phyloP scores from a whole-genome alignment of 169 alveolate species.

The Amoebophrya sp. region DNA sequence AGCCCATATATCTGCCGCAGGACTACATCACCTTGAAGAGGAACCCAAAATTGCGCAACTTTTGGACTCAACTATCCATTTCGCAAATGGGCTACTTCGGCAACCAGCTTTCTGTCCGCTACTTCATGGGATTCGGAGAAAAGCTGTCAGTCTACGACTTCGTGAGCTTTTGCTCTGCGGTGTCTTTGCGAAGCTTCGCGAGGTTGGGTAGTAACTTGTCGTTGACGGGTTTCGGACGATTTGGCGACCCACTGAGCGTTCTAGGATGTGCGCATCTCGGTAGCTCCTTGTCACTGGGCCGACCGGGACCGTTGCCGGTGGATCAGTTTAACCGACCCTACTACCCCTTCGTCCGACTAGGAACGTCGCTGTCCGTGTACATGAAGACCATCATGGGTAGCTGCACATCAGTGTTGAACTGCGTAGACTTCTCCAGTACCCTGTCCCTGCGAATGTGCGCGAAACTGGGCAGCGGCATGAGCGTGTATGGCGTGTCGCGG shows the following conservation, averaged over 20 bases:
- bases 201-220: not conserved
- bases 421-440: not conserved
- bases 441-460: not conserved
- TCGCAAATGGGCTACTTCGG: not conserved
- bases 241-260: not conserved
- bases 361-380: not conserved
- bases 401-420: not conserved
- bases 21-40: not conserved
- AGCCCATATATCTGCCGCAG: not conserved
- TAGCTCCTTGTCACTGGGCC: not conserved
- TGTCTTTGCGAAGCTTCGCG: not conserved
- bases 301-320: not conserved
- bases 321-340: not conserved
- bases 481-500: not conserved
- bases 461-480: not conserved
- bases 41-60: not conserved
- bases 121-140: not conserved
- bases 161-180: not conserved
- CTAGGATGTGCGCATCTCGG: not conserved
- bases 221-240: not conserved
- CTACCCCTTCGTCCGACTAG: not conserved
- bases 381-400: not conserved
- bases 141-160: not conserved
- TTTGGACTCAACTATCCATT: not conserved
- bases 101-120: not conserved